Percentiles rank a stretch among this genome's conserved stretches.
phyloP scores from a whole-genome alignment of 2,329 filamentous ascomycete species.

The Graphiopsis chlorocephala region DNA sequence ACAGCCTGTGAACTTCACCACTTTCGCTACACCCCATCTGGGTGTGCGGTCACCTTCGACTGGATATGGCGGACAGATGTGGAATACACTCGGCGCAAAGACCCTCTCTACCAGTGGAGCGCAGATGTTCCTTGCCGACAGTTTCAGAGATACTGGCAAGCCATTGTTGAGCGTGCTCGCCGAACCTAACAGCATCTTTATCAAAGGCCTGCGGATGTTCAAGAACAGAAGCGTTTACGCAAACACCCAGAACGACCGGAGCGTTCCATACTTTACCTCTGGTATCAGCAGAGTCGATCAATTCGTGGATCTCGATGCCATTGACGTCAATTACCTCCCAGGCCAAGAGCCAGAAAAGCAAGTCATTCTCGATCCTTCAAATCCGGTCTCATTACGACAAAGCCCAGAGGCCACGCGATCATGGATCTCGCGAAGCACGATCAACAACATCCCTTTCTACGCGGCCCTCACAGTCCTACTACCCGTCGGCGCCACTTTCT shows the following conservation, averaged over 20 bases:
- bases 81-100: conserved; percentile 75
- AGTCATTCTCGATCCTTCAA: conserved; percentile 68
- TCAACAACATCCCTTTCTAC: conserved; percentile 58
- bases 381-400: conserved; percentile 54
- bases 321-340: conserved; percentile 70
- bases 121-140: conserved; percentile 84
- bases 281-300: conserved; percentile 75
- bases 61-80: conserved; percentile 45
- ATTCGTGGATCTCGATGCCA: conserved; percentile 63
- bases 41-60: conserved; percentile 46
- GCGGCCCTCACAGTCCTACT: conserved; percentile 64
- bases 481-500: conserved; percentile 67
- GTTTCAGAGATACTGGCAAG: conserved; percentile 76
- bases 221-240: conserved; percentile 74
- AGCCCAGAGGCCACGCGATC: conserved; percentile 20
- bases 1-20: conserved; percentile 87
- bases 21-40: conserved; percentile 79
- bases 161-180: conserved; percentile 79
- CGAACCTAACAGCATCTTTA: conserved; percentile 81
- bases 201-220: conserved; percentile 73
- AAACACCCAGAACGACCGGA: conserved; percentile 84
- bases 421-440: conserved; percentile 21
- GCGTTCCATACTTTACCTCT: conserved; percentile 80
- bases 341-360: conserved; percentile 64
- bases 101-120: conserved; percentile 79